Base-by-base conservation (phyloP, 2,329 filamentous ascomycete genomes). In the Fusarium algeriense region DNA sequence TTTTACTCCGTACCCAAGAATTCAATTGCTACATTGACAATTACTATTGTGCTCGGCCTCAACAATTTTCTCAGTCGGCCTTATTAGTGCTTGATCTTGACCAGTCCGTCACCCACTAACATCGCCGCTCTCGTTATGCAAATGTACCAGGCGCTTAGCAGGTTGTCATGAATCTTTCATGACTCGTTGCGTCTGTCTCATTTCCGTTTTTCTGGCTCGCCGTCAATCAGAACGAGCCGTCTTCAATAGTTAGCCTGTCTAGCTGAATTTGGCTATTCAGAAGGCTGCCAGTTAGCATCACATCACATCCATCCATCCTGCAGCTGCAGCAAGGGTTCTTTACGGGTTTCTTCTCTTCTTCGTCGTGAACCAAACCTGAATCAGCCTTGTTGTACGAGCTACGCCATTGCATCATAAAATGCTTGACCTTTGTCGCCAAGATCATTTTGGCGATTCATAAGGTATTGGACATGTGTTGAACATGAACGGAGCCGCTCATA, bases 151-250 rank as follows among this genome's bases (percentile, higher is more conserved):
- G 49, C 58, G 48, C 53, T 49, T 68, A 64, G 49, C 34, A 71
- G 64, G 48, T 58, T 72, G 69, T 62, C 69, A 70, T 55, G 56
- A 63, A 63, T 43, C 45, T 61, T 69, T 20, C 64, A 73, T 73
- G 70, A 73, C 70, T 73, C 70, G 70, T 53, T 60, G 58, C 41
- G 32, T 43, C 67, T 67, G 73, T 64, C 64, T 67, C 64, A 67
- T 73, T 71, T 73, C 71, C 70, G 64, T 73, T 48, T 59, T 14
- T 40, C 53, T 62, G 63, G 53, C 55, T 61, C 49, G 50, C 46
- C 64, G 46, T 59, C 44, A 48, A 45, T 69, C 60, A 64, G 37
- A 45, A 37, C 45, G 57, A 55, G 38, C 69, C 52, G 52, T 60
- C 62, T 54, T 50, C 68, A 73, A 73, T 71, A 69, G 48, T 52